Base-by-base conservation (phyloP, 495 filamentous ascomycete species). In the Penicillium paxilli region DNA sequence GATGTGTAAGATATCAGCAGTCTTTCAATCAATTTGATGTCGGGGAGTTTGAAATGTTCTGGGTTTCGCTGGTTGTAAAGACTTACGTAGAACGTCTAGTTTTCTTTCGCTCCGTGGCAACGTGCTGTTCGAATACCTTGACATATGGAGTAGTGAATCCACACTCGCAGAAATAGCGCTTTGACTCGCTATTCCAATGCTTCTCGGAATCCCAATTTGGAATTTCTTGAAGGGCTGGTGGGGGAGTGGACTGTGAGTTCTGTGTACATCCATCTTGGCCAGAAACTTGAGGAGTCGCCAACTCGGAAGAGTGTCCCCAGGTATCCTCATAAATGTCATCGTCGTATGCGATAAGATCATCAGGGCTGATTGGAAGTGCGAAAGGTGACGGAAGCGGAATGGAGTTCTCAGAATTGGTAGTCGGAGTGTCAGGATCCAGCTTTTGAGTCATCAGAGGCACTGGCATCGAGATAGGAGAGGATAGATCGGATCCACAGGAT, bases 101-200 rank as follows among this genome's bases (percentile, higher is more conserved):
- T n/a, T n/a, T n/a, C n/a, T n/a, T n/a, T 19, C 35, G 14, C 17
- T 17, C 11, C 24, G n/a, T 28, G 37, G 22, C 7, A 21, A 51
- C 23, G 47, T 23, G 23, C n/a, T 35, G 35, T 22, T 50, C 35
- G 49, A 38, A 49, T 1, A 11, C 30, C 3, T n/a, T 22, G 6
- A 21, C 47, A 8, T 14, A n/a, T 10, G 10, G 66, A 22, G 38
- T 23, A n/a, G 67, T 60, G 22, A 70, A 49, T 8, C 60, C 57
- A 16, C 71, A 75, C 6, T 52, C 23, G 30, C 70, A 73, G 7
- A 52, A 47, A 37, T 63, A 73, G 6, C 46, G 23, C 0, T 59
- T 56, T 19, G 24, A 58, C 22, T 58, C 59, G 3, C 49, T 48
- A 35, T 65, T 58, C 38, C 66, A 58, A 48, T 63, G 67, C 16